A percentile compares a stretch with the other conserved stretches of the same genome.
Conservation (phyloP, 768 basidiomycete genomes). For the Xanthoconium stramineum region DNA sequence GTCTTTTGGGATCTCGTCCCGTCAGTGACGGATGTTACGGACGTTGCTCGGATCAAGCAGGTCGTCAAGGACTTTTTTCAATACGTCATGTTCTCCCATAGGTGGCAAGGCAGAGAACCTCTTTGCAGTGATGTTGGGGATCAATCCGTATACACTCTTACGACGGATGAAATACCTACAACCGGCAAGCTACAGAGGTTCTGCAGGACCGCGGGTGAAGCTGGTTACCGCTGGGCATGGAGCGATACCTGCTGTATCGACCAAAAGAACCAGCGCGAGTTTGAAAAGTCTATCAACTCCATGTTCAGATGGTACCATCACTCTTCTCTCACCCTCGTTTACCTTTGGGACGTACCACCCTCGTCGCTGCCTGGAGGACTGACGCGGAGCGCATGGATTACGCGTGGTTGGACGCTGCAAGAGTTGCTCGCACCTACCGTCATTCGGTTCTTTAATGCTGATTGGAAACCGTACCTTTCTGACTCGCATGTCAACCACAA, state of each 20-base stretch:
- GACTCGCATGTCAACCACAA: conserved; percentile 4
- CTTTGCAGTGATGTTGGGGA: background rate
- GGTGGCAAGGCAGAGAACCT: conserved; percentile 12
- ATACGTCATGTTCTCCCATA: conserved; percentile 16
- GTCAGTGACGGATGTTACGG: background rate
- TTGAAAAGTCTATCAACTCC: conserved; percentile 3
- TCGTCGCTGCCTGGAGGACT: background rate
- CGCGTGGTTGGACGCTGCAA: conserved; percentile 12
- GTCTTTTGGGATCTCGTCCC: background rate
- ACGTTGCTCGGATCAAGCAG: background rate
- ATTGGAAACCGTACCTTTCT: conserved; percentile 5
- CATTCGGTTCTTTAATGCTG: conserved; percentile 1
- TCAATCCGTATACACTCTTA: conserved; percentile 2
- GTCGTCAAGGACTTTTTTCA: conserved; percentile 4
- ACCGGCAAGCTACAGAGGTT: conserved; percentile 1
- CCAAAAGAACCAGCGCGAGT: conserved; percentile 4
- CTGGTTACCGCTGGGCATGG: conserved; percentile 9
- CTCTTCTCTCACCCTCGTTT: conserved; percentile 7
- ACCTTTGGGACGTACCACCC: conserved; percentile 6
- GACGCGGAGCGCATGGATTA: conserved; percentile 1
- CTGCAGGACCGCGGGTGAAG: background rate
- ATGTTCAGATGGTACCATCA: conserved; percentile 12
- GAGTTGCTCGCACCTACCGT: conserved; percentile 7
- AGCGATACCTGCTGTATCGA: conserved; percentile 10
- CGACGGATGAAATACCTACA: background rate